phyloP scores from a whole-genome alignment of 2,329 filamentous ascomycete species.

The Teratosphaeria viscida region DNA sequence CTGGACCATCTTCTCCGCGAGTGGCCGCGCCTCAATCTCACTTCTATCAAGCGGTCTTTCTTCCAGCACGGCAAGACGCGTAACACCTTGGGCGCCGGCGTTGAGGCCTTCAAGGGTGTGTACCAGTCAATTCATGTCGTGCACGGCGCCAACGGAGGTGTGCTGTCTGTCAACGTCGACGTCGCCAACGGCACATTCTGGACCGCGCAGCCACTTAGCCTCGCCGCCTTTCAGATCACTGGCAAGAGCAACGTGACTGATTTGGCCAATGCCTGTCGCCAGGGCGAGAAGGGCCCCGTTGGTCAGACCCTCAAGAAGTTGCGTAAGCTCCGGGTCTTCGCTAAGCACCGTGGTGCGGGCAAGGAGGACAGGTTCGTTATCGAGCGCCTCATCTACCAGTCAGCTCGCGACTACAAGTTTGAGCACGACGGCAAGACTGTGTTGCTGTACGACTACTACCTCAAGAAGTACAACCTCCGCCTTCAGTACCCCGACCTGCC shows the following conservation, averaged over 20 bases:
- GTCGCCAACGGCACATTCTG: constrained; percentile 90
- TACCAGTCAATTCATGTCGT: constrained; percentile 77
- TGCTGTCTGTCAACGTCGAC: constrained; percentile 74
- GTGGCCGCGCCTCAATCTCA: constrained; percentile 56
- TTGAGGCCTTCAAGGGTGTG: constrained; percentile 78
- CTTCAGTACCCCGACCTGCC: constrained; percentile 41
- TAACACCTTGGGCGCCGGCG: constrained; percentile 48
- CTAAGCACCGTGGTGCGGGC: constrained; percentile 28
- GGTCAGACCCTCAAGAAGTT: constrained; percentile 32
- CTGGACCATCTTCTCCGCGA: constrained; percentile 82
- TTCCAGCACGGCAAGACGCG: constrained; percentile 49
- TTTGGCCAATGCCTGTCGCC: constrained; percentile 14
- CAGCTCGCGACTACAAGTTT: constrained; percentile 35
- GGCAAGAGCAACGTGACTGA: constrained; percentile 17
- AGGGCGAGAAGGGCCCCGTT: constrained; percentile 10
- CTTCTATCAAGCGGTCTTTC: constrained; percentile 71
- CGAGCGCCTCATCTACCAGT: constrained; percentile 36
- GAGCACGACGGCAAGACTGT: constrained; percentile 32
- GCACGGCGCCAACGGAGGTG: constrained; percentile 38
- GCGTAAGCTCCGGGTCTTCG: constrained; percentile 31
- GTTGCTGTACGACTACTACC: constrained; percentile 50
- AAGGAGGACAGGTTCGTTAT: constrained; percentile 38
- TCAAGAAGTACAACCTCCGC: constrained; percentile 39
- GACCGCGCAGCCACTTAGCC: constrained; percentile 35
- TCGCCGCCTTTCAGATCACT: constrained; percentile 25